Percentiles rank a stretch among this genome's conserved stretches.
These are phyloP conservation scores for Tilletia setariae DNA, from an alignment of 1,284 basidiomycete genomes.

Conservation along the genomic window DNA sequence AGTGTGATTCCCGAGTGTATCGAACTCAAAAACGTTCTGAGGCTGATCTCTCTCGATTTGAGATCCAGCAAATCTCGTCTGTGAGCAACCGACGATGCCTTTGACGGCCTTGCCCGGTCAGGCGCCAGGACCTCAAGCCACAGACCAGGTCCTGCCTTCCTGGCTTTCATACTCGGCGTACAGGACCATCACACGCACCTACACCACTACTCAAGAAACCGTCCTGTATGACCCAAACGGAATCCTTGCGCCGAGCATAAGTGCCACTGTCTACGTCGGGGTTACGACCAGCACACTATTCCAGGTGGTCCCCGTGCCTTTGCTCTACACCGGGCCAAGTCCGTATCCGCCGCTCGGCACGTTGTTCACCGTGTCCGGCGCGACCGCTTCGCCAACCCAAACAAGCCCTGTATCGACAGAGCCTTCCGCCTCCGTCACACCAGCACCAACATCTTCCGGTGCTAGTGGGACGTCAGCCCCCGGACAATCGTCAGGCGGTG, in stretches of 20 bases:
- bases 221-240: conserved; percentile 41
- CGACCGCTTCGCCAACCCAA: background rate
- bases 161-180: conserved; percentile 42
- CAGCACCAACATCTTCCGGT: background rate
- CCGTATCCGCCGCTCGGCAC: conserved; percentile 38
- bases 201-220: conserved; percentile 28
- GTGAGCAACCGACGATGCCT: background rate
- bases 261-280: conserved; percentile 24
- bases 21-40: too few relatives aligned
- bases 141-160: conserved; percentile 39
- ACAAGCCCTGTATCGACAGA: background rate
- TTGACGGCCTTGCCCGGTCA: conserved; percentile 3
- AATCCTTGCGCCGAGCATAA: conserved; percentile 30
- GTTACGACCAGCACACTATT: conserved; percentile 31
- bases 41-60: background rate
- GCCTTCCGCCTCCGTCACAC: background rate
- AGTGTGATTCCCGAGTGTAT: too few relatives aligned
- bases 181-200: conserved; percentile 25
- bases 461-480: background rate
- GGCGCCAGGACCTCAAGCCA: conserved; percentile 33
- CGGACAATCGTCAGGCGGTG: background rate
- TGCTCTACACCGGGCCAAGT: conserved; percentile 41
- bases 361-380: conserved; percentile 29
- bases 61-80: background rate
- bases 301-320: conserved; percentile 22